Percentiles rank a stretch among this genome's conserved stretches.
Evolutionary conservation across 306 rosid genomes (phyloP).

Genomic region (Acacia melanoxylon): DNA sequence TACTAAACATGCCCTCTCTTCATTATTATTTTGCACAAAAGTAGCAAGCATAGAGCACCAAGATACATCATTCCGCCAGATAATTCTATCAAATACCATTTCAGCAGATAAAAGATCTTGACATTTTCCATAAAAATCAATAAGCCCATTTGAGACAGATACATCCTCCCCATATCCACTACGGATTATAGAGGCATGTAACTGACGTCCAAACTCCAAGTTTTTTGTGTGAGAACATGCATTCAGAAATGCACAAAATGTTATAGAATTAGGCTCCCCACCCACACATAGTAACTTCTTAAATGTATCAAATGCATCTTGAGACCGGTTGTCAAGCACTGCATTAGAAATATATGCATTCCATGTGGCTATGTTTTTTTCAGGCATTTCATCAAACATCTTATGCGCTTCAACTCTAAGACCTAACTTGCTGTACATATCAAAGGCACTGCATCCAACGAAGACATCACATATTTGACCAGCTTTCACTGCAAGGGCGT

Average conservation of each 20-base stretch:
- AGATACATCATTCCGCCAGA: conserved; percentile 56
- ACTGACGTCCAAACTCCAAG: conserved; percentile 59
- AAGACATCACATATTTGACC: conserved; percentile 68
- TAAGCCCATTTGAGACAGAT: conserved; percentile 69
- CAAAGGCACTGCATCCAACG: conserved; percentile 82
- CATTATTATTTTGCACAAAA: conserved; percentile 62
- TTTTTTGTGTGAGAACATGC: conserved; percentile 60
- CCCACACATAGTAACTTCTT: conserved; percentile 53
- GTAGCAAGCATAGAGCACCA: conserved; percentile 84
- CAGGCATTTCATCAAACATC: conserved; percentile 83
- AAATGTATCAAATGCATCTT: conserved; percentile 47
- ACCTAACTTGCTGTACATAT: conserved; percentile 74
- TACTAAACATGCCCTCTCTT: conserved; percentile 74
- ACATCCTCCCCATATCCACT: conserved; percentile 53
- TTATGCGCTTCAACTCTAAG: conserved; percentile 53
- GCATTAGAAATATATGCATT: conserved; percentile 85
- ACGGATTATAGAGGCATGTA: conserved; percentile 63
- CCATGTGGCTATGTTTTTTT: conserved; percentile 64
- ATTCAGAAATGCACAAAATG: conserved; percentile 77
- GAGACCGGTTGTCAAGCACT: conserved; percentile 53
- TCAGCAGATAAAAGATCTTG: conserved; percentile 51
- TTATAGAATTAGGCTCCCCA: conserved; percentile 66
- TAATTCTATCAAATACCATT: conserved; percentile 57
- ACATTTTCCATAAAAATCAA: conserved; percentile 88
- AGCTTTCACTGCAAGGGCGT: conserved; percentile 68